Evolutionary conservation across 2,329 filamentous ascomycete genomes (phyloP).

Genomic region (Ceratocystis ficicola): DNA sequence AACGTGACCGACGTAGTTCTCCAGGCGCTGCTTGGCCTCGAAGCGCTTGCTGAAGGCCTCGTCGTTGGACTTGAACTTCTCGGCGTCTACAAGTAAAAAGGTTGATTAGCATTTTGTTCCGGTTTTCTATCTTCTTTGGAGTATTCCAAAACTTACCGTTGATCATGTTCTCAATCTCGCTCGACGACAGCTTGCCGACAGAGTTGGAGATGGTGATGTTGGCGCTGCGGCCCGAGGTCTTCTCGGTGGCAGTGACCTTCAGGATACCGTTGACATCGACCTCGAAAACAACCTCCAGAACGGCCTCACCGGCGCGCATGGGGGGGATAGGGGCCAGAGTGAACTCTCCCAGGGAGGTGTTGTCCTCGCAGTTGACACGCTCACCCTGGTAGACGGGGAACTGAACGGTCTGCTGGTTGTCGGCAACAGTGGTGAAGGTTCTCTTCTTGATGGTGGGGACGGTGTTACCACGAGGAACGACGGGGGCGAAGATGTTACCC

Average conservation of each 20-base stretch:
- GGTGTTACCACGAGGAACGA: constrained; percentile 68
- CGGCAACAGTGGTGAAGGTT: constrained; percentile 78
- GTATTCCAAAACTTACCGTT: constrained; percentile 42
- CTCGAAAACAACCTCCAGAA: constrained; percentile 96
- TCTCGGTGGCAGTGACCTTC: constrained; percentile 98
- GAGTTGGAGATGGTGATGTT: constrained; percentile 99
- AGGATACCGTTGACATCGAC: constrained; percentile 99
- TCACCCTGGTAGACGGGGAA: constrained; percentile 96
- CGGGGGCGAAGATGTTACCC: constrained; percentile 95
- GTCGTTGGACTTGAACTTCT: constrained; percentile 97
- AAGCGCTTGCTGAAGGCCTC: constrained; percentile 99
- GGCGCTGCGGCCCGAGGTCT: constrained; percentile 91
- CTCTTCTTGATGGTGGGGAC: constrained; percentile 73
- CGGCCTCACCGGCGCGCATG: constrained; percentile 88
- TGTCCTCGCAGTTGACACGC: constrained; percentile 95
- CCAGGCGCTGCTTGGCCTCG: constrained; percentile 97
- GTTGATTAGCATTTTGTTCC: constrained; percentile 16
- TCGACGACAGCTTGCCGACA: constrained; percentile 89
- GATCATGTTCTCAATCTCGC: constrained; percentile 97
- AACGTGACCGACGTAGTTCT: constrained; percentile 96
- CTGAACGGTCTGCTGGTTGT: constrained; percentile 68
- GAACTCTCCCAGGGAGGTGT: constrained; percentile 96
- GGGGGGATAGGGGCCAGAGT: constrained; percentile 79
- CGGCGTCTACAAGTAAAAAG: constrained; percentile 51
- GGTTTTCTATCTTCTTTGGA: not conserved